Conservation (phyloP, 2,329 filamentous ascomycete species). For the Hypomyces rosellus region DNA sequence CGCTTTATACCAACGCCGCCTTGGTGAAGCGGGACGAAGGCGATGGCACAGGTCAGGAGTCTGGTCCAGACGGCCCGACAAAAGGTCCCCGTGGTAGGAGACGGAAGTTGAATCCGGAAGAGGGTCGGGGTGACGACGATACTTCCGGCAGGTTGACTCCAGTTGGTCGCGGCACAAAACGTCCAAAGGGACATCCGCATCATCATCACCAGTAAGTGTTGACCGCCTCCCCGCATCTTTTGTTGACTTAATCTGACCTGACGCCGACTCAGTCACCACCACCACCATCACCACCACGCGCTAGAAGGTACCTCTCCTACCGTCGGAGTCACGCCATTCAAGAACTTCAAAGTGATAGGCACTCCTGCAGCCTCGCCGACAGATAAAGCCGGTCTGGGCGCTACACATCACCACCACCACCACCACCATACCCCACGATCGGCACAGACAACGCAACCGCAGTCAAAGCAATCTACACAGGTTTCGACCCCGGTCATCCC, state of each 20-base stretch:
- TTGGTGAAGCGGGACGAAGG: conserved; percentile 48
- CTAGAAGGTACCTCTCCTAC: conserved; percentile 41
- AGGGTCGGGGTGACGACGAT: conserved; percentile 59
- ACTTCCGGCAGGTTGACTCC: conserved; percentile 57
- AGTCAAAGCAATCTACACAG: conserved; percentile 20
- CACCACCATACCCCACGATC: conserved; percentile 30
- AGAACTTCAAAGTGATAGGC: conserved; percentile 41
- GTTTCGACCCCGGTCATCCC: conserved; percentile 31
- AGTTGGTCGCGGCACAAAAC: conserved; percentile 55
- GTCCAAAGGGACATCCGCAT: conserved; percentile 59
- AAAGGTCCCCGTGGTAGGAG: conserved; percentile 53
- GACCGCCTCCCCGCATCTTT: neutral
- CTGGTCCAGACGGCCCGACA: conserved; percentile 37
- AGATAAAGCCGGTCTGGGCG: conserved; percentile 26
- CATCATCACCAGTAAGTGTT: conserved; percentile 60
- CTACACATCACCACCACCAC: conserved; percentile 41
- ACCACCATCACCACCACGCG: conserved; percentile 54
- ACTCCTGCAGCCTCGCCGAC: conserved; percentile 41
- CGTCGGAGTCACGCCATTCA: conserved; percentile 38
- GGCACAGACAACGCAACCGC: conserved; percentile 22
- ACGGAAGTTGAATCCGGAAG: conserved; percentile 72
- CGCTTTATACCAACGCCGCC: conserved; percentile 40
- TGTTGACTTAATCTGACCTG: neutral
- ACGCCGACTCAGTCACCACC: conserved; percentile 37
- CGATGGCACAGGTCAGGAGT: conserved; percentile 38